Base-by-base conservation (phyloP, 78 protist genomes). In the Isochrysis galbana region DNA sequence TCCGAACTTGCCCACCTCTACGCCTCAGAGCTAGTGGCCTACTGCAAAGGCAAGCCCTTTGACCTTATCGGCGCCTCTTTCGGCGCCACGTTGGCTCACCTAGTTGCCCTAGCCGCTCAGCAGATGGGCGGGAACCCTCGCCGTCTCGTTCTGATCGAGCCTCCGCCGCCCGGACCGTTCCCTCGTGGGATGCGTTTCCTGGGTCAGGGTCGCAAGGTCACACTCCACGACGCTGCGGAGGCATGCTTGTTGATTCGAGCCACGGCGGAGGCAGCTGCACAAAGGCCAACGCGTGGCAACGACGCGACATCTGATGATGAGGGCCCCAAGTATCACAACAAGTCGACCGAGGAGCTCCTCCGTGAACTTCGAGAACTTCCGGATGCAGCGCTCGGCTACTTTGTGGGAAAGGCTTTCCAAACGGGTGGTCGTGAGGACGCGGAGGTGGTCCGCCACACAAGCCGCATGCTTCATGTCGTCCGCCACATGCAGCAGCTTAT, bases 1-100 rank as follows among this genome's bases (percentile, higher is more conserved):
- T 23, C n/a, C 74, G 74, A 7, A 32, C 74, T 61, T 32, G 74
- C 74, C n/a, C 36, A 7, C 74, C 36, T 23, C 36, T 61, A 61
- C 74, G 74, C 74, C n/a, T 7, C 74, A 10, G 74, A 7, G n/a
- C 10, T 61, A 10, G 74, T 61, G 29, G 74, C 74, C 29, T 7
- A 7, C n/a, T 10, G n/a, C n/a, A 7, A 61, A 32, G 74, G 74
- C 29, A 32, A 23, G 74, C n/a, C 74, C 29, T 61, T 61, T 11
- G 74, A 61, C 74, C 74, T 61, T 23, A 61, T 61, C n/a, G 74
- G 74, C 74, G 74, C 74, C 74, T 61, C 74, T 32, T 61, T 61
- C 14, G 74, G 74, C 23, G 4, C 74, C n/a, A 7, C 23, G 74
- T 32, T 61, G 7, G 74, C 74, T 23, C 74, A 61, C n/a, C 74